Conservation (phyloP, 2,329 filamentous ascomycete species). For the Talaromyces sp. region DNA sequence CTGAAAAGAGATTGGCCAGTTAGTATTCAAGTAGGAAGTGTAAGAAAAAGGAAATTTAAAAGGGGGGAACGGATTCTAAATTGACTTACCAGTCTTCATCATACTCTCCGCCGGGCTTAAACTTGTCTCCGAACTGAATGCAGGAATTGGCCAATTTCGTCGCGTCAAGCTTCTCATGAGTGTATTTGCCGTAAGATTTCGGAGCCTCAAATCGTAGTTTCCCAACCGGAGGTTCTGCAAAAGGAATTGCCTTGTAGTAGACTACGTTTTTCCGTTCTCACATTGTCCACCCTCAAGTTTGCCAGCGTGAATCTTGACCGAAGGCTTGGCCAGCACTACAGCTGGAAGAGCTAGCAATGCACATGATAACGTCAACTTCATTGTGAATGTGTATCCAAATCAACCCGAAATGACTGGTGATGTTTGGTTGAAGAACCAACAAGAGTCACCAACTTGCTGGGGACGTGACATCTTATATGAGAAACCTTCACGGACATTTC, state of each 20-base stretch:
- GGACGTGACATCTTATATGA: neutral
- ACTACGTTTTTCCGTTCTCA: slow-evolving; percentile 10
- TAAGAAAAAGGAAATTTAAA: neutral
- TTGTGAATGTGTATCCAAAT: neutral
- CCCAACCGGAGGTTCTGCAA: slow-evolving; percentile 15
- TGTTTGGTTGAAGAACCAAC: neutral
- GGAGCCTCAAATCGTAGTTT: slow-evolving; percentile 17
- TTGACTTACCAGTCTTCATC: slow-evolving; percentile 17
- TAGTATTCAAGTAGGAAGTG: neutral
- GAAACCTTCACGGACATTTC: neutral
- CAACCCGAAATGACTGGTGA: neutral
- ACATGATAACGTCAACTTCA: neutral
- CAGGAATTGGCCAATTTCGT: slow-evolving; percentile 13
- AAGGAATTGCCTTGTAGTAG: slow-evolving; percentile 14
- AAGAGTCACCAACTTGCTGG: neutral
- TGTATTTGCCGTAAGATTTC: slow-evolving; percentile 12
- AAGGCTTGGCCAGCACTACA: neutral
- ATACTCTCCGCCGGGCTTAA: neutral
- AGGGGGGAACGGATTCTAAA: neutral
- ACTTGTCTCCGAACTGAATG: slow-evolving; percentile 13
- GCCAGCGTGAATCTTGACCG: slow-evolving; percentile 15
- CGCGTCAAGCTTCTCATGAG: slow-evolving; percentile 13
- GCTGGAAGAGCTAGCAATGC: neutral
- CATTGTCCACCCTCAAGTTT: slow-evolving; percentile 16
- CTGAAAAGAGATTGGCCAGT: neutral